phyloP scores from a whole-genome alignment of 495 filamentous ascomycete species.

The Clavariopsis aquatica region DNA sequence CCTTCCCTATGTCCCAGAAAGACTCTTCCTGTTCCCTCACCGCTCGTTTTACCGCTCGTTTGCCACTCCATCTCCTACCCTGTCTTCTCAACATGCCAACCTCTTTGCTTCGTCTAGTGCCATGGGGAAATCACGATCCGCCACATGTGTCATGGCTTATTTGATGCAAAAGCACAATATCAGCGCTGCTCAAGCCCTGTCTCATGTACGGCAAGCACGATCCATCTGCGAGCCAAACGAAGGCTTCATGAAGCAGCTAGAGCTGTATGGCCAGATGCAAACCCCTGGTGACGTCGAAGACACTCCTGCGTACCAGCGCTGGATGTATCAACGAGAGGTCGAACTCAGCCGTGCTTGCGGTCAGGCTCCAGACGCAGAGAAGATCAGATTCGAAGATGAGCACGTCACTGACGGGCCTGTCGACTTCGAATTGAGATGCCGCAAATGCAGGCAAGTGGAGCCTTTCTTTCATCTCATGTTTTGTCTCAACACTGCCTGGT shows the following conservation, averaged over 20 bases:
- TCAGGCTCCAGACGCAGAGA: conserved; percentile 63
- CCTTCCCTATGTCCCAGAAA: conserved; percentile 29
- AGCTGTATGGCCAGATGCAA: conserved; percentile 80
- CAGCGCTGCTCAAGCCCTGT: conserved; percentile 61
- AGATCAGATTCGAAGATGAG: conserved; percentile 85
- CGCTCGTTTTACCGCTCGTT: conserved; percentile 42
- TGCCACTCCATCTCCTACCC: conserved; percentile 30
- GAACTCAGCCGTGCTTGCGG: conserved; percentile 69
- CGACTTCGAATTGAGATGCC: conserved; percentile 54
- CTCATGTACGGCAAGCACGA: conserved; percentile 63
- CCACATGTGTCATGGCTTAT: conserved; percentile 80
- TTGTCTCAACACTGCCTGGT: conserved; percentile 1
- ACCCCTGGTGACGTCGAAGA: conserved; percentile 68
- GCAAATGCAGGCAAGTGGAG: conserved; percentile 53
- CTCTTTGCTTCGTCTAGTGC: conserved; percentile 58
- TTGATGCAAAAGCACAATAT: conserved; percentile 66
- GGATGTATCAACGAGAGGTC: conserved; percentile 80
- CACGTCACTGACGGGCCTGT: conserved; percentile 39
- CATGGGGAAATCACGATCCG: conserved; percentile 93
- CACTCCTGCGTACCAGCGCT: conserved; percentile 78
- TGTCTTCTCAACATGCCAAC: conserved; percentile 38
- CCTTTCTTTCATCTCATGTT: conserved; percentile 11
- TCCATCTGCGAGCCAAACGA: conserved; percentile 80
- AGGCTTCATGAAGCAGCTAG: conserved; percentile 84
- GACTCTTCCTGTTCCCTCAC: no score